phyloP scores from a whole-genome alignment of 495 filamentous ascomycete species.

The Penicillium salamii region DNA sequence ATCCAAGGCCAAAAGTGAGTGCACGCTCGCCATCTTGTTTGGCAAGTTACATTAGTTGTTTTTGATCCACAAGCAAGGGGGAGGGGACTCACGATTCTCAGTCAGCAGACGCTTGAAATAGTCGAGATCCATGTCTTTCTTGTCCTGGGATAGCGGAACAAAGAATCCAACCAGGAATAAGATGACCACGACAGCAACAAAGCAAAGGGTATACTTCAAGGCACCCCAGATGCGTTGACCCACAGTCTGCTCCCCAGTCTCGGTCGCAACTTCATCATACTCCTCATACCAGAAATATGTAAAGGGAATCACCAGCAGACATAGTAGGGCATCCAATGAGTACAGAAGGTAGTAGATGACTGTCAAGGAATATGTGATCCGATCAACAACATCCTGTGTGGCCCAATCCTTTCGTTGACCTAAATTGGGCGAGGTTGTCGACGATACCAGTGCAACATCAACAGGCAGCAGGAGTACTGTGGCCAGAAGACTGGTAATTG shows the following conservation, averaged over 20 bases:
- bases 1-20: constrained; percentile 80
- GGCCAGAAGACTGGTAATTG: constrained; percentile 80
- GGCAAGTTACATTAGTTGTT: too few species aligned
- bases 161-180: constrained; percentile 93
- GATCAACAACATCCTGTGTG: constrained; percentile 68
- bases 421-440: constrained; percentile 69
- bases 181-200: constrained; percentile 73
- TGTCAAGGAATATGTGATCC: constrained; percentile 74
- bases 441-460: constrained; percentile 91
- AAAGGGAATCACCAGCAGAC: constrained; percentile 87
- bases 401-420: constrained; percentile 95
- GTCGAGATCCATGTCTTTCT: constrained; percentile 70
- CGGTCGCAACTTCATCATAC: constrained; percentile 79
- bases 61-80: too few species aligned
- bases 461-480: constrained; percentile 91
- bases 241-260: constrained; percentile 70
- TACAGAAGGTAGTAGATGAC: constrained; percentile 93
- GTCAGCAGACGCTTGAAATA: constrained; percentile 83
- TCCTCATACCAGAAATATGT: constrained; percentile 99
- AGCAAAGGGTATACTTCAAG: constrained; percentile 85
- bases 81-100: constrained; percentile 78
- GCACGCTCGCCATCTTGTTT: constrained; percentile 89
- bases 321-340: constrained; percentile 86
- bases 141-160: constrained; percentile 67
- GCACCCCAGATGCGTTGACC: constrained; percentile 72